Conservation (phyloP, 2,329 filamentous ascomycete species). For the Penicillium sp. region DNA sequence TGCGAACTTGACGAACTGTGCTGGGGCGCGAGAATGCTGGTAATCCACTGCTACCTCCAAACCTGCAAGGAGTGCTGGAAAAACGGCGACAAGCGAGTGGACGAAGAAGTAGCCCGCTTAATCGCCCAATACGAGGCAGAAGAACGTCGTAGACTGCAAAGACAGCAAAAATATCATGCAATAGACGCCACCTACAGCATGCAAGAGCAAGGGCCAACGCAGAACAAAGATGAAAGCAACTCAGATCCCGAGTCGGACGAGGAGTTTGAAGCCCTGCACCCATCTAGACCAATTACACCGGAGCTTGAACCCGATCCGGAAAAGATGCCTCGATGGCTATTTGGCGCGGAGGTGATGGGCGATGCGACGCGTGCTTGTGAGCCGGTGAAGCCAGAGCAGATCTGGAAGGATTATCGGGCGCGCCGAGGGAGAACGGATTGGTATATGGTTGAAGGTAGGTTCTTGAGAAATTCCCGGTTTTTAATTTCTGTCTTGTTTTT, state of each 20-base stretch:
- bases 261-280: neutral
- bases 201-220: neutral
- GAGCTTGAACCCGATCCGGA: neutral
- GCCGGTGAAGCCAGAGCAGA: slow-evolving; percentile 9
- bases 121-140: neutral
- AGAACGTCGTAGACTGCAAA: neutral
- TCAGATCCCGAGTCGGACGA: neutral
- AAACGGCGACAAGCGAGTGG: slow-evolving; percentile 8
- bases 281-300: neutral
- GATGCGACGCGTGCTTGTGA: slow-evolving; percentile 17
- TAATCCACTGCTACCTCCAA: slow-evolving; percentile 10
- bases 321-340: neutral
- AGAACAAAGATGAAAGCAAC: neutral
- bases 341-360: slow-evolving; percentile 7
- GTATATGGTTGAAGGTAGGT: slow-evolving; percentile 1
- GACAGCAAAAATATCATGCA: neutral
- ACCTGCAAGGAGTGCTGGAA: slow-evolving; percentile 23
- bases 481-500: neutral
- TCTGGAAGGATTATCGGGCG: slow-evolving; percentile 18
- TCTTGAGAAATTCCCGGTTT: neutral
- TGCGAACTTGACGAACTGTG: slow-evolving; percentile 11
- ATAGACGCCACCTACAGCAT: too few relatives aligned
- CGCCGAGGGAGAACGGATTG: neutral
- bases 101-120: neutral
- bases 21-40: slow-evolving; percentile 10